A percentile compares a stretch with the other conserved stretches of the same genome.
phyloP scores from a whole-genome alignment of 2,329 filamentous ascomycete species.

The Sclerotiophoma versabilis region DNA sequence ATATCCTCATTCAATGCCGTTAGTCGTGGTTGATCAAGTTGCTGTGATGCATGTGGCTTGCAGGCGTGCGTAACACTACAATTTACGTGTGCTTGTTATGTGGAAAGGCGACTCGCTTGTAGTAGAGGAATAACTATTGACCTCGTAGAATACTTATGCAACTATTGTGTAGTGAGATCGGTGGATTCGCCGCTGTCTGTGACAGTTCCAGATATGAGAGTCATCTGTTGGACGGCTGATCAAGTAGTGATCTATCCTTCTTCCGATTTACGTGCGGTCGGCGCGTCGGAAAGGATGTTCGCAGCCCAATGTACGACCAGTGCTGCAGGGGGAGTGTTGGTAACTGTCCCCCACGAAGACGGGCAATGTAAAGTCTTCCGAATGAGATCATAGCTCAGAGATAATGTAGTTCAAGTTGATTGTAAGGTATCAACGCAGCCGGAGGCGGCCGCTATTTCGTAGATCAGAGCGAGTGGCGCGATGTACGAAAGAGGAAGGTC shows the following conservation, averaged over 20 bases:
- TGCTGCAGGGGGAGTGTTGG: neutral
- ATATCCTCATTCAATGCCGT: neutral
- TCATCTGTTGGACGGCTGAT: neutral
- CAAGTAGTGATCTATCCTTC: neutral
- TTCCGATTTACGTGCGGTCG: neutral
- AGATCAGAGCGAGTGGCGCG: constrained; percentile 12
- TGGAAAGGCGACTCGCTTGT: constrained; percentile 1
- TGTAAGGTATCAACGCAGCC: constrained; percentile 11
- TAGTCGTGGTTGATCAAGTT: neutral
- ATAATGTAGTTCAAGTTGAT: constrained; percentile 5
- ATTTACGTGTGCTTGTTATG: neutral
- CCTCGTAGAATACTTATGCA: neutral
- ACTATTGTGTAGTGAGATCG: neutral
- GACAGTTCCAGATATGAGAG: neutral
- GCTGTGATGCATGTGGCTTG: constrained; percentile 14
- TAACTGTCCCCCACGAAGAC: neutral
- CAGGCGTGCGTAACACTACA: constrained; percentile 1
- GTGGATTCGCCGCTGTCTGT: neutral
- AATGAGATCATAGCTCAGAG: constrained; percentile 11
- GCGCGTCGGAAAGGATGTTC: no score
- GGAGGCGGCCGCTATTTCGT: constrained; percentile 18
- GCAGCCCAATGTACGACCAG: no score
- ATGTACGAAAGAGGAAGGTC: constrained; percentile 30
- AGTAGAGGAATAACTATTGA: neutral
- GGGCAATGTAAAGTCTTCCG: neutral